These are phyloP conservation scores for Limtongia smithiae DNA, from an alignment of 805 yeast genomes.

Conservation along the genomic window DNA sequence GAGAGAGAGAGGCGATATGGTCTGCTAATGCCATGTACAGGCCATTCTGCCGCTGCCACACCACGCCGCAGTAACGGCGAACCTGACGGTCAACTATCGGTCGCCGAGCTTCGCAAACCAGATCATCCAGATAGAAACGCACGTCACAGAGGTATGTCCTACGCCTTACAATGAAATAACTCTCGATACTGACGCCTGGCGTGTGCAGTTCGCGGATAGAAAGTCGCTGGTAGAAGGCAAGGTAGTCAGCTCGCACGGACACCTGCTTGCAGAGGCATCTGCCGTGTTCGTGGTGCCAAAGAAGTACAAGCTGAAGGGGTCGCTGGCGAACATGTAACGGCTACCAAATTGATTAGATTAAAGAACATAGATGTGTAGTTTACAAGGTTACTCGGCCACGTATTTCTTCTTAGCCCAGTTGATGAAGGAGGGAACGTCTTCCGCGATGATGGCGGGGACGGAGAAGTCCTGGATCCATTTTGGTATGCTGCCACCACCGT, in stretches of 20 bases:
- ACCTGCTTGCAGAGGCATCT: constrained; percentile 20
- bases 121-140: constrained; percentile 10
- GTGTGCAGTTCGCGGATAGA: constrained; percentile 9
- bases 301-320: constrained; percentile 16
- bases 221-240: constrained; percentile 19
- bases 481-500: constrained; percentile 42
- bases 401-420: constrained; percentile 33
- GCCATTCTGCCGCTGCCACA: constrained; percentile 23
- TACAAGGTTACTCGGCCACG: not conserved
- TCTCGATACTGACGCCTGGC: not conserved
- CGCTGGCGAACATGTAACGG: constrained; percentile 14
- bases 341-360: not conserved
- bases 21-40: too few relatives aligned
- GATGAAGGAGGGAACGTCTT: constrained; percentile 39
- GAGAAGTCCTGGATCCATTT: constrained; percentile 39
- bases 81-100: constrained; percentile 18
- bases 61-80: constrained; percentile 22
- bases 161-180: not conserved
- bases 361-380: too few relatives aligned
- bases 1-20: too few relatives aligned
- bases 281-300: constrained; percentile 25
- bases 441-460: constrained; percentile 36
- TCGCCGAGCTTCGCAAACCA: constrained; percentile 21
- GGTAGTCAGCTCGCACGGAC: constrained; percentile 8
- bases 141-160: constrained; percentile 18